Conservation (phyloP, 768 basidiomycete genomes). For the Brasilioporus rufonigricans region DNA sequence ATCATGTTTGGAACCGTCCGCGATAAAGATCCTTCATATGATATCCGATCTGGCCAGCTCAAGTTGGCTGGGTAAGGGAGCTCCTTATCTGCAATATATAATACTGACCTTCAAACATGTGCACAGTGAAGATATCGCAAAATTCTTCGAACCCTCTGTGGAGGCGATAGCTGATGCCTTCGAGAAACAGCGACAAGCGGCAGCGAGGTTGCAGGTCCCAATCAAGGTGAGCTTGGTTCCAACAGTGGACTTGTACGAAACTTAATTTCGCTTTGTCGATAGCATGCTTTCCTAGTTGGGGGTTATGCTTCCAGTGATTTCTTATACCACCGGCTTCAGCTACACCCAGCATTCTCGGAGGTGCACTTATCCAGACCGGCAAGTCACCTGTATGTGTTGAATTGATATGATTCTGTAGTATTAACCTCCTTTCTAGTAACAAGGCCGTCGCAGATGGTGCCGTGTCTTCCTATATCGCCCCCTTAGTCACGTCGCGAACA, state of each 20-base stretch:
- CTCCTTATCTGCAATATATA: background rate
- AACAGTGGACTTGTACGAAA: conserved; percentile 28
- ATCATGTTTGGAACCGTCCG: no score
- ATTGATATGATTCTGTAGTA: background rate
- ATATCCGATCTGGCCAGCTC: conserved; percentile 37
- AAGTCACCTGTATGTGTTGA: conserved; percentile 40
- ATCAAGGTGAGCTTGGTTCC: no score
- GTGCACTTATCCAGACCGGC: no score
- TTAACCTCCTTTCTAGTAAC: conserved; percentile 22
- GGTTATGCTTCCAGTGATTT: conserved; percentile 49
- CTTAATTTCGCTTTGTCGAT: conserved; percentile 34
- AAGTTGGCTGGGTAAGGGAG: conserved; percentile 33
- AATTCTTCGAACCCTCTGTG: conserved; percentile 44
- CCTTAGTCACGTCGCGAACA: conserved; percentile 44
- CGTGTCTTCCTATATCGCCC: conserved; percentile 36
- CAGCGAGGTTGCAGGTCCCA: conserved; percentile 10
- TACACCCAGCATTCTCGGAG: conserved; percentile 24
- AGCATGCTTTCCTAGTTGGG: no score
- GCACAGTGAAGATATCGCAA: no score
- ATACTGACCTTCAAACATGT: no score
- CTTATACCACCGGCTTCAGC: conserved; percentile 40
- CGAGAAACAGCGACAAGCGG: conserved; percentile 20
- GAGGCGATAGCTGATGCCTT: conserved; percentile 34
- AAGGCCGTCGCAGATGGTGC: conserved; percentile 23
- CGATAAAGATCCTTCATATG: no score